These are phyloP conservation scores for Neobulgaria alba DNA, from an alignment of 2,329 filamentous ascomycete genomes.

Conservation along the genomic window DNA sequence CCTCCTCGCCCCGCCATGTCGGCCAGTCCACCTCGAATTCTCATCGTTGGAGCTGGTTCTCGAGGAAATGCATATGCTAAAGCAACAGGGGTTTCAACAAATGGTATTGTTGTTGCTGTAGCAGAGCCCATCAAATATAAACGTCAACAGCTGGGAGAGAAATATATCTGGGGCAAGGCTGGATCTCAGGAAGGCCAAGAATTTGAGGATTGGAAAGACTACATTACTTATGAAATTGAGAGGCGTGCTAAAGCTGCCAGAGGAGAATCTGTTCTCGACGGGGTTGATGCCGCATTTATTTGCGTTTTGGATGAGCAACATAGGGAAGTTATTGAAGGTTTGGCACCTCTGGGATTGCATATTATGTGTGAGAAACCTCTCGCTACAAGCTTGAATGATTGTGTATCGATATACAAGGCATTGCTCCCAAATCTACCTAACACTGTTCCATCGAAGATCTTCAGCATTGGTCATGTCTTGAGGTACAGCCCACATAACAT, in stretches of 20 bases:
- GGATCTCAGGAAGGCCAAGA: conserved; percentile 51
- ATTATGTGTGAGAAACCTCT: conserved; percentile 95
- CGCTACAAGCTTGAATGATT: conserved; percentile 70
- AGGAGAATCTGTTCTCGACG: conserved; percentile 35
- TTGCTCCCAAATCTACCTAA: conserved; percentile 34
- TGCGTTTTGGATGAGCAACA: conserved; percentile 86
- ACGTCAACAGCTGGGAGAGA: conserved; percentile 58
- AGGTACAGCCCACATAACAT: conserved; percentile 92
- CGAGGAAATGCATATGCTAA: conserved; percentile 67
- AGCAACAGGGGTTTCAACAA: conserved; percentile 54
- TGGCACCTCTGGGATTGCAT: conserved; percentile 65
- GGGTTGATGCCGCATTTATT: conserved; percentile 52
- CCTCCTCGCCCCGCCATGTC: conserved; percentile 28
- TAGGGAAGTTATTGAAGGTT: conserved; percentile 65
- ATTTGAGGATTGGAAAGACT: conserved; percentile 68
- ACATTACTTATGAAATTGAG: conserved; percentile 60
- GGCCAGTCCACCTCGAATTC: conserved; percentile 50
- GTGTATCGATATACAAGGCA: conserved; percentile 62
- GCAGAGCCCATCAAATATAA: conserved; percentile 77
- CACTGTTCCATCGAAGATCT: conserved; percentile 43
- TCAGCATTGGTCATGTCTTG: conserved; percentile 89
- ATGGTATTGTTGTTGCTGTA: conserved; percentile 65
- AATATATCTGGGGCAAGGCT: conserved; percentile 60
- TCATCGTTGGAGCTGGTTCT: conserved; percentile 77
- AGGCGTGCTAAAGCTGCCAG: conserved; percentile 47